phyloP scores from a whole-genome alignment of 2,329 filamentous ascomycete species.

The Xylariaceae sp. region DNA sequence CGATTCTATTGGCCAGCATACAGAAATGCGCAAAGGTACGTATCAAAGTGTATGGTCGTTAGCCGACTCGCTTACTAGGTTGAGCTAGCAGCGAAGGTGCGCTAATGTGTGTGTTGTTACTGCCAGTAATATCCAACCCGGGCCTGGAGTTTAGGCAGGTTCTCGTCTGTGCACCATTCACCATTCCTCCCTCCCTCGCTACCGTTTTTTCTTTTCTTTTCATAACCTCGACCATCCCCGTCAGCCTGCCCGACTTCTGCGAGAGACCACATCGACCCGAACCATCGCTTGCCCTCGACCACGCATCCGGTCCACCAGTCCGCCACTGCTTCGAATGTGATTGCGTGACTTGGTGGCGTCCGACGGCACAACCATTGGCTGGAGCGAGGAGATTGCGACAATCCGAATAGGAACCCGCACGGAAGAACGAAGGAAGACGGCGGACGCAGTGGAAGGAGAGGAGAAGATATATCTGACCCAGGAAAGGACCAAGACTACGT shows the following conservation, averaged over 20 bases:
- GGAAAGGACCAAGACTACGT: not conserved
- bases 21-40: too few relatives aligned
- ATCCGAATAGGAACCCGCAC: conserved; percentile 1
- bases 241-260: conserved; percentile 14
- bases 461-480: not conserved
- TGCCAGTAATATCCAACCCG: not conserved
- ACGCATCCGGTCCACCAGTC: not conserved
- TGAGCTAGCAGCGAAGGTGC: not conserved
- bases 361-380: conserved; percentile 8
- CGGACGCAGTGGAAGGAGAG: not conserved
- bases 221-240: conserved; percentile 18
- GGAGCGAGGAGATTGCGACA: conserved; percentile 8
- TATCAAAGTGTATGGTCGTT: too few relatives aligned
- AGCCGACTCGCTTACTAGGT: not conserved
- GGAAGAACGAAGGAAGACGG: conserved; percentile 1
- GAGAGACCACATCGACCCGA: conserved; percentile 16
- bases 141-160: not conserved
- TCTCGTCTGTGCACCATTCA: not conserved
- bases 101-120: not conserved
- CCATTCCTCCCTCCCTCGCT: conserved; percentile 9
- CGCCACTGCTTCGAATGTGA: conserved; percentile 12
- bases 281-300: conserved; percentile 8
- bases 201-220: conserved; percentile 13
- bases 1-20: too few relatives aligned
- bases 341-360: conserved; percentile 9